Evolutionary conservation across 2,329 filamentous ascomycete genomes (phyloP).

Genomic region (Fusarium sambucinum): DNA sequence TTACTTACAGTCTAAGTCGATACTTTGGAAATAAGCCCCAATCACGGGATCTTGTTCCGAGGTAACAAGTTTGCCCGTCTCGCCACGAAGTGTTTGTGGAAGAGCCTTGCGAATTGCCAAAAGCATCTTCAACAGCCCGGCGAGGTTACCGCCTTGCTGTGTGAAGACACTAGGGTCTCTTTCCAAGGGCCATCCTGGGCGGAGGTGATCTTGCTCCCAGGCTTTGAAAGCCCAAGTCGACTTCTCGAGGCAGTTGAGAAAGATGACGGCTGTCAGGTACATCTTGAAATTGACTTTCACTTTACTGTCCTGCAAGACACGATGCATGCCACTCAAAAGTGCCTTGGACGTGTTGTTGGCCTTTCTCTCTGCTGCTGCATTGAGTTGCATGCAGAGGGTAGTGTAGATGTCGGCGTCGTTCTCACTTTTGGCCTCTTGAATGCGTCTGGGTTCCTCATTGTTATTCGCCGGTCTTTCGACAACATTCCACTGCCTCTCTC

Average conservation of each 20-base stretch:
- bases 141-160: slow-evolving; percentile 69
- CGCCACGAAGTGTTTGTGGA: slow-evolving; percentile 62
- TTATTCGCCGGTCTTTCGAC: slow-evolving; percentile 60
- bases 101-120: slow-evolving; percentile 70
- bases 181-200: slow-evolving; percentile 71
- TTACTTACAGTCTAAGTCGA: slow-evolving; percentile 69
- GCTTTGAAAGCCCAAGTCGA: slow-evolving; percentile 77
- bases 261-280: slow-evolving; percentile 71
- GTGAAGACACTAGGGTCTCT: slow-evolving; percentile 67
- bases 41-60: slow-evolving; percentile 62
- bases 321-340: slow-evolving; percentile 71
- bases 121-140: slow-evolving; percentile 71
- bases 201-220: slow-evolving; percentile 73
- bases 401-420: slow-evolving; percentile 69
- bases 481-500: slow-evolving; percentile 72
- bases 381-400: slow-evolving; percentile 73
- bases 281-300: slow-evolving; percentile 70
- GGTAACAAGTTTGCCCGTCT: slow-evolving; percentile 62
- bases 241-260: slow-evolving; percentile 75
- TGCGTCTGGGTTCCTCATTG: slow-evolving; percentile 58
- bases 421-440: slow-evolving; percentile 62
- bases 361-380: slow-evolving; percentile 73
- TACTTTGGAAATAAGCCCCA: slow-evolving; percentile 65
- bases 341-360: slow-evolving; percentile 69
- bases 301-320: slow-evolving; percentile 71